A percentile compares a stretch with the other conserved stretches of the same genome.
Conservation (phyloP, 108 stramenopile species). For the Stephanodiscus triporus region DNA sequence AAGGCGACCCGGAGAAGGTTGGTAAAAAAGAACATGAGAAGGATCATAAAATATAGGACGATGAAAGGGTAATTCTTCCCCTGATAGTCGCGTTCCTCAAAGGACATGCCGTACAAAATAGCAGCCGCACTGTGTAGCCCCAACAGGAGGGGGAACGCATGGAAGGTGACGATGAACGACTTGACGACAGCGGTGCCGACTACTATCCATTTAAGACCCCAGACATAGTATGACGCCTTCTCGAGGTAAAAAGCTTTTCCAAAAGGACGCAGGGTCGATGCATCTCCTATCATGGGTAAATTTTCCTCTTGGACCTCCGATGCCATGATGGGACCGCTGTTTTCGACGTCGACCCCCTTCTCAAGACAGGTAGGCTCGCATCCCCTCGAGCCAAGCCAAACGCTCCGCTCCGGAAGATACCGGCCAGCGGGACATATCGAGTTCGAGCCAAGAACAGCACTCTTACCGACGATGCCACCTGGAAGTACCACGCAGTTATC, state of each 20-base stretch:
- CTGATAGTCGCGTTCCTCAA: conserved; percentile 39
- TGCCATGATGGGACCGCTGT: not conserved
- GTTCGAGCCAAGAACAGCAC: conserved; percentile 64
- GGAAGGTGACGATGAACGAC: conserved; percentile 35
- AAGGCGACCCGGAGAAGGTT: conserved; percentile 33
- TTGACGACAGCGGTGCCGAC: conserved; percentile 29
- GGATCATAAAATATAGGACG: conserved; percentile 29
- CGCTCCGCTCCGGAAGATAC: conserved; percentile 38
- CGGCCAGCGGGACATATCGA: conserved; percentile 55
- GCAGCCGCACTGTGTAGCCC: conserved; percentile 43
- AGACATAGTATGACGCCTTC: conserved; percentile 63
- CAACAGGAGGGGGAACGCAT: conserved; percentile 19
- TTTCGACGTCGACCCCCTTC: conserved; percentile 35
- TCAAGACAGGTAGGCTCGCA: conserved; percentile 59
- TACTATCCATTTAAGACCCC: conserved; percentile 41
- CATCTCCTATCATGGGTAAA: conserved; percentile 22
- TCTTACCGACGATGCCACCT: conserved; percentile 59
- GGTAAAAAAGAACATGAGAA: conserved; percentile 27
- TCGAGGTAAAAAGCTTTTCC: conserved; percentile 60
- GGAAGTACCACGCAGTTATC: conserved; percentile 68
- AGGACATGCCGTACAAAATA: conserved; percentile 47
- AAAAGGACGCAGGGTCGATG: conserved; percentile 42
- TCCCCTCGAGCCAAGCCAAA: conserved; percentile 50
- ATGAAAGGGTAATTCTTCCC: conserved; percentile 10
- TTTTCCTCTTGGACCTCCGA: conserved; percentile 11